These are phyloP conservation scores for Chaetomium fimeti DNA, from an alignment of 495 filamentous ascomycete genomes.

Conservation along the genomic window DNA sequence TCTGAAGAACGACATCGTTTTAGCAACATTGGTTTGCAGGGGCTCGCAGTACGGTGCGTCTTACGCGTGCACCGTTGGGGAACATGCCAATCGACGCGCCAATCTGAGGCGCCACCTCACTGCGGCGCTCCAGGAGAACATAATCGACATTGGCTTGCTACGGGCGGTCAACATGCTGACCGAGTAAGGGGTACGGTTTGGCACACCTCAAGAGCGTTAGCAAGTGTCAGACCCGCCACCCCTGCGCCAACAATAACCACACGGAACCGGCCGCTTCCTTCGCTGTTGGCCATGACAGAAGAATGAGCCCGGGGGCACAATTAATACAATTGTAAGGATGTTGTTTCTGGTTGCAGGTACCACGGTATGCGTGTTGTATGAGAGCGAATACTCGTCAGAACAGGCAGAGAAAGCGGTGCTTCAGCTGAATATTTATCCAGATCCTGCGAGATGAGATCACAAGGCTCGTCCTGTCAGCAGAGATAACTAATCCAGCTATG, in stretches of 20 bases:
- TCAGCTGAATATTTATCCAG: too few species aligned
- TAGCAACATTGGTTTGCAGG: neutral
- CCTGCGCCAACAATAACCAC: slow-evolving; percentile 20
- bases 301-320: neutral
- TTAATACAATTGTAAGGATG: too few species aligned
- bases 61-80: slow-evolving; percentile 24
- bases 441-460: too few species aligned
- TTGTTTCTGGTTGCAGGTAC: too few species aligned
- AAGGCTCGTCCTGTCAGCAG: too few species aligned
- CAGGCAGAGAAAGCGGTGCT: too few species aligned
- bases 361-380: too few species aligned
- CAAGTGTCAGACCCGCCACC: slow-evolving; percentile 19
- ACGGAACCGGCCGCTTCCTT: slow-evolving; percentile 1
- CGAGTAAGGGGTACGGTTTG: neutral
- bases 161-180: neutral
- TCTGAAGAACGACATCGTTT: neutral
- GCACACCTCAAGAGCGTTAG: slow-evolving; percentile 24
- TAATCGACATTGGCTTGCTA: slow-evolving; percentile 28
- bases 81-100: slow-evolving; percentile 29
- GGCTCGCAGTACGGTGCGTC: neutral
- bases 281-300: neutral
- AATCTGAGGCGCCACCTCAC: slow-evolving; percentile 21
- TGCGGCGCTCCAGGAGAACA: slow-evolving; percentile 26
- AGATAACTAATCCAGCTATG: too few species aligned
- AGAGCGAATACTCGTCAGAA: too few species aligned